Percentiles rank a stretch among this genome's conserved stretches.
Evolutionary conservation across 1,284 basidiomycete genomes (phyloP).

Genomic region (Bondarzewia mesenterica): DNA sequence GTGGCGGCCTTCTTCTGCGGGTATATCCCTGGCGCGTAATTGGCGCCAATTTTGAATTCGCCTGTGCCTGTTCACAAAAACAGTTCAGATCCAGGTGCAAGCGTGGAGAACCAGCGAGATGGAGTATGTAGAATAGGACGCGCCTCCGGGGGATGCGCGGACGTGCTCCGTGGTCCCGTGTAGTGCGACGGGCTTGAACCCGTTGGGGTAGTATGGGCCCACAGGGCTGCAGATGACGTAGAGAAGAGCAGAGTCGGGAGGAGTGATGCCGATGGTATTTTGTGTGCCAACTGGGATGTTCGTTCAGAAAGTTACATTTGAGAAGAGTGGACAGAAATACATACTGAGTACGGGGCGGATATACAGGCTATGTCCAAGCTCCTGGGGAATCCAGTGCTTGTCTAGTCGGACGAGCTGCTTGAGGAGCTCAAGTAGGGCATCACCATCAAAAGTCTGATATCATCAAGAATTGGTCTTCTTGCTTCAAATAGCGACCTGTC

Average conservation of each 20-base stretch:
- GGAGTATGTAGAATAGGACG: neutral
- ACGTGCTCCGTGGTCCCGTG: conserved; percentile 89
- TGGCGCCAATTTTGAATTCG: conserved; percentile 86
- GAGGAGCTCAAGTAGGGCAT: conserved; percentile 76
- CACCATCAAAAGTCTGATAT: conserved; percentile 71
- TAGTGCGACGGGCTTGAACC: conserved; percentile 64
- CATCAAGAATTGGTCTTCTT: neutral
- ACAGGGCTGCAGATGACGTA: conserved; percentile 94
- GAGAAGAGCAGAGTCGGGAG: conserved; percentile 65
- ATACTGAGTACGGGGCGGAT: conserved; percentile 1
- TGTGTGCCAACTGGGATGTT: neutral
- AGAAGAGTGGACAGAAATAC: neutral
- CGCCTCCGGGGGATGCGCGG: conserved; percentile 82
- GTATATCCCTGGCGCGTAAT: conserved; percentile 87
- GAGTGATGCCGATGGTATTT: conserved; percentile 1
- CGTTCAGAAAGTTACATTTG: neutral
- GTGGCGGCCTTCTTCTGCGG: conserved; percentile 83
- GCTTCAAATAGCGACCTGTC: neutral
- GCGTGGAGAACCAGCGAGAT: neutral
- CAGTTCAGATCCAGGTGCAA: neutral
- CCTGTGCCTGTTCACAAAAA: conserved; percentile 57
- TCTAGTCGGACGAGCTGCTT: conserved; percentile 86
- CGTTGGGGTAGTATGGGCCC: conserved; percentile 87
- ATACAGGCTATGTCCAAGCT: neutral
- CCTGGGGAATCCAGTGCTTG: conserved; percentile 88